Base-by-base conservation (phyloP, 805 yeast genomes). In the Millerozyma acaciae region DNA sequence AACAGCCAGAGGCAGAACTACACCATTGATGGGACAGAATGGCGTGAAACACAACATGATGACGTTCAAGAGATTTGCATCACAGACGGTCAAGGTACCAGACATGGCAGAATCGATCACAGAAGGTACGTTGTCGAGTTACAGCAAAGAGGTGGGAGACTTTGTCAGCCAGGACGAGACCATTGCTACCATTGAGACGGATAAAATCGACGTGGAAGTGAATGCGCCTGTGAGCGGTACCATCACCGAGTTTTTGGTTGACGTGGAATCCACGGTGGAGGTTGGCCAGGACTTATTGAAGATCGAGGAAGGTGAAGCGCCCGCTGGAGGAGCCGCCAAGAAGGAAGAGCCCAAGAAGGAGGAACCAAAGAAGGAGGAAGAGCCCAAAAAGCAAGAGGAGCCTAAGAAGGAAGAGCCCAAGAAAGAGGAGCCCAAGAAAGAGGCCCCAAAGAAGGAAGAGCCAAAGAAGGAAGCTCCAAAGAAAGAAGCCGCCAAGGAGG, bases 41-140 rank as follows among this genome's bases (percentile, higher is more conserved):
- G 35, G 20, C 15, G 21, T 36, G 14, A 33, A 35, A 17, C 25
- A 12, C 29, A 37, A 28, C 24, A 35, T 27, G 12, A 35, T 60
- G 45, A 37, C 45, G 13, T 59, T 60, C 47, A 49, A 44, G 41
- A 59, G 73, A 50, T 58, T 57, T 28, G 69, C 66, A 23, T 60
- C 69, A 16, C 58, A 57, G 26, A 46, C 65, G 30, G 95, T 90
- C 33, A 85, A 88, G 62, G 97, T 93, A 15, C 98, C 98, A 30
- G 94, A 86, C 45, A 88, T 93, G 97, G 97, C 98, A 27, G 98
- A 93, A 68, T 89, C 97, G 32, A 82, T 93, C 55, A 86, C 96
- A 26, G 98, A 93, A 64, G 98, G 98, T 58, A 86, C 97, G 31
- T 74, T 93, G 46, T 70, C 85, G 42, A 44, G 74, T 12, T 81